Evolutionary conservation across 345 rosid genomes (phyloP).

Genomic region (Reutealis trisperma): DNA sequence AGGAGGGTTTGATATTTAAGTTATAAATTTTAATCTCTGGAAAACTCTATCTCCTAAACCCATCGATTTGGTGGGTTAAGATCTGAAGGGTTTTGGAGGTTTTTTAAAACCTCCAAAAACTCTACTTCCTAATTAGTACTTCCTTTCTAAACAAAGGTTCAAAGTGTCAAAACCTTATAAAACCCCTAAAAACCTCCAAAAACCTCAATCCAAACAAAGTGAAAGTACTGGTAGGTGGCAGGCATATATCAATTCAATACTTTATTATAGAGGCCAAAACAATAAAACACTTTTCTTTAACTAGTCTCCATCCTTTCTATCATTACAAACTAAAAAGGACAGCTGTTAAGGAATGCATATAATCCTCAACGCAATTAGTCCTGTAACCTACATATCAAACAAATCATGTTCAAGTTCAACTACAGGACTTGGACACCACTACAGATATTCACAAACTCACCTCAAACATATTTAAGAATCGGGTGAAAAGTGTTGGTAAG

Average conservation of each 20-base stretch:
- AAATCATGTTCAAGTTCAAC: not conserved
- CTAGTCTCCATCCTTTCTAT: not conserved
- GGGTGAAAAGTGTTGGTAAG: conserved; percentile 71
- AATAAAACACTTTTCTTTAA: not conserved
- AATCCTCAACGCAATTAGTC: not conserved
- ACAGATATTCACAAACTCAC: conserved; percentile 42
- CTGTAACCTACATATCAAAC: no score
- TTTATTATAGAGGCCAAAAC: not conserved
- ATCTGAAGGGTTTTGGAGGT: no score
- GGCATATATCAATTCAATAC: not conserved
- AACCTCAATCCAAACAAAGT: no score
- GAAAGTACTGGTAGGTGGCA: not conserved
- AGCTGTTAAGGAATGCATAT: not conserved
- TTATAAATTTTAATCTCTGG: no score
- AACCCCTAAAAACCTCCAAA: no score
- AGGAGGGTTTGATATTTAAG: no score
- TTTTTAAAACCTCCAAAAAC: no score
- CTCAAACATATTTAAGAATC: conserved; percentile 96
- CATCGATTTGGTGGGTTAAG: no score
- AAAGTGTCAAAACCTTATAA: no score
- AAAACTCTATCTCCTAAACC: no score
- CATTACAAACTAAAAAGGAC: not conserved
- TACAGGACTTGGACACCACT: not conserved
- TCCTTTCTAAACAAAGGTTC: no score
- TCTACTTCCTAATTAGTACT: no score